Conservation (phyloP, 768 basidiomycete genomes). For the Kwoniella heveanensis region DNA sequence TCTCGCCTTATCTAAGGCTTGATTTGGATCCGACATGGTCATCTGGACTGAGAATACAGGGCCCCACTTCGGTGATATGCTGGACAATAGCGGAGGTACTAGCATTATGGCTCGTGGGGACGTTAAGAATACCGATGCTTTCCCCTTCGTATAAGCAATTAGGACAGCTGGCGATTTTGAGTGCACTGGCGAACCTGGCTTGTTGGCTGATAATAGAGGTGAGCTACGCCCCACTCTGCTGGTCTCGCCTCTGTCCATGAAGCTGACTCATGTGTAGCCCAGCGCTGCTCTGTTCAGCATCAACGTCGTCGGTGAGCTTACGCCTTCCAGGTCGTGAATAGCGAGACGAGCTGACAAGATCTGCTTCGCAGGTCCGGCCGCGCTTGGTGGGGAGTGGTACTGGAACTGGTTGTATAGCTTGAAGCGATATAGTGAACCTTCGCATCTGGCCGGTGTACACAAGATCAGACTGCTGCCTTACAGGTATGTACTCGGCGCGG, state of each 20-base stretch:
- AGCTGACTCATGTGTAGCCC: conserved; percentile 11
- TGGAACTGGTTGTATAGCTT: conserved; percentile 19
- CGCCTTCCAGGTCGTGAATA: too few species aligned
- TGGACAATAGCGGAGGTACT: conserved; percentile 52
- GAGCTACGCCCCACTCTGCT: too few species aligned
- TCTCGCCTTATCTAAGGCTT: conserved; percentile 61
- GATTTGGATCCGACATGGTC: conserved; percentile 58
- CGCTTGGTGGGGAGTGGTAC: conserved; percentile 39
- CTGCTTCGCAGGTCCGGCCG: conserved; percentile 27
- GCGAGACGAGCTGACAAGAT: conserved; percentile 11
- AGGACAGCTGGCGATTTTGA: conserved; percentile 30
- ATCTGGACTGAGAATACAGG: conserved; percentile 58
- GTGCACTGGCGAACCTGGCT: conserved; percentile 46
- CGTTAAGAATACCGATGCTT: conserved; percentile 57
- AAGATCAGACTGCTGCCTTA: conserved; percentile 91
- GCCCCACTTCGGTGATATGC: conserved; percentile 23
- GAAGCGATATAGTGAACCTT: conserved; percentile 46
- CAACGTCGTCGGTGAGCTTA: conserved; percentile 57
- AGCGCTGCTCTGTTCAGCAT: conserved; percentile 30
- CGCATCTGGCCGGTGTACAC: conserved; percentile 69
- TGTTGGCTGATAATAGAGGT: conserved; percentile 52
- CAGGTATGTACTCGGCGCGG: conserved; percentile 60
- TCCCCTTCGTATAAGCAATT: conserved; percentile 47
- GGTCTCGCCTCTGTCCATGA: too few species aligned
- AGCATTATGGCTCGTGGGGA: conserved; percentile 48